Conservation (phyloP, 208 protist genomes). For the Leishmania tarentolae region DNA sequence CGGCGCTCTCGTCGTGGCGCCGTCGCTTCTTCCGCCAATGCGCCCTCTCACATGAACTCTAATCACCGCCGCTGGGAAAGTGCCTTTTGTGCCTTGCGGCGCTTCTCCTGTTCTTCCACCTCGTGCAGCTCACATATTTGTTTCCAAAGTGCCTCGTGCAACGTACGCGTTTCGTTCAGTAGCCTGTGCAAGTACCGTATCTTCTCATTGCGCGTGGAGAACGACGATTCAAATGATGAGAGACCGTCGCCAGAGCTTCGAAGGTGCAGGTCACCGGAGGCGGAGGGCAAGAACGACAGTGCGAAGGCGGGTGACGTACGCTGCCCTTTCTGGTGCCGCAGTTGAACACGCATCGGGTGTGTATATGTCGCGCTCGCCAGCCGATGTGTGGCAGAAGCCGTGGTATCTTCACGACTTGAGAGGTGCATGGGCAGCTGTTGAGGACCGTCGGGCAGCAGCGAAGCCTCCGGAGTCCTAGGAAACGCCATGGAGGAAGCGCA, state of each 20-base stretch:
- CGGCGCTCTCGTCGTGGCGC: too few relatives aligned
- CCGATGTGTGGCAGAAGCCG: not conserved
- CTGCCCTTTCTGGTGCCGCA: not conserved
- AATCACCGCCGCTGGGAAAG: not conserved
- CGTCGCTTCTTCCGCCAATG: not conserved
- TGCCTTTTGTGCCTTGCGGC: not conserved
- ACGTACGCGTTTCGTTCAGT: conserved; percentile 11
- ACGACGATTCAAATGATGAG: not conserved
- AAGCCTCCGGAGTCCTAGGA: not conserved
- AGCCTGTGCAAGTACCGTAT: conserved; percentile 4
- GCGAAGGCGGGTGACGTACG: not conserved
- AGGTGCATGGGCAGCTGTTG: not conserved
- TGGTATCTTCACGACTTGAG: not conserved
- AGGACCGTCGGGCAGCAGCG: not conserved
- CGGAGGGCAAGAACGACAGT: not conserved
- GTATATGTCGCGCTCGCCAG: not conserved
- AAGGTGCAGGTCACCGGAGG: not conserved
- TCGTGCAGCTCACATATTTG: conserved; percentile 17
- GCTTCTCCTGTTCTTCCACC: conserved; percentile 4
- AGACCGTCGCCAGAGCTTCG: too few relatives aligned
- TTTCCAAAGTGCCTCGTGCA: conserved; percentile 18
- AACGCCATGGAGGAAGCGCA: not conserved
- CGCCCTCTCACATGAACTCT: not conserved
- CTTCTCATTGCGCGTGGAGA: not conserved
- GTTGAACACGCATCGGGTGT: not conserved